Percentiles rank a stretch among this genome's conserved stretches.
These are phyloP conservation scores for Candolleomyces aberdarensis DNA, from an alignment of 768 basidiomycete species.

Conservation along the genomic window DNA sequence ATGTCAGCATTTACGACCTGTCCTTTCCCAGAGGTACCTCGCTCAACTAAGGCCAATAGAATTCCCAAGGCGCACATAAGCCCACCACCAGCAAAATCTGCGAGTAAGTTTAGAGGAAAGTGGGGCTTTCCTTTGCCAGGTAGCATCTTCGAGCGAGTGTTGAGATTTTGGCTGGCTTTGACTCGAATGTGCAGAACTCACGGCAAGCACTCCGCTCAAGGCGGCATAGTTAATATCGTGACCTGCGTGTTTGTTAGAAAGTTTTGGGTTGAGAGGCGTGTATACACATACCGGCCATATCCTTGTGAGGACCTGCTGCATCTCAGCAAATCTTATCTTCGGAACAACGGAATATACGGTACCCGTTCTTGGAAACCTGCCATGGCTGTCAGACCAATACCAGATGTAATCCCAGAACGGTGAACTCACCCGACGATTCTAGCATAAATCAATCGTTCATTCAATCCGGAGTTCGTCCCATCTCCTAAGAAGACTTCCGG, in stretches of 20 bases:
- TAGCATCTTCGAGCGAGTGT: slow-evolving; percentile 46
- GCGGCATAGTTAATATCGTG: slow-evolving; percentile 88
- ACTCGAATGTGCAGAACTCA: slow-evolving; percentile 21
- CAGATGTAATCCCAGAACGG: background rate
- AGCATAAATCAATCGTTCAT: slow-evolving; percentile 68
- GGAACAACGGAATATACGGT: background rate
- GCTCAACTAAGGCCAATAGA: slow-evolving; percentile 70
- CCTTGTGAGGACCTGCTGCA: slow-evolving; percentile 56
- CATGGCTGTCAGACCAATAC: background rate
- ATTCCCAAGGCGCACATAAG: slow-evolving; percentile 69
- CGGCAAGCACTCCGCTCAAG: slow-evolving; percentile 70
- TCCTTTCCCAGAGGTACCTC: slow-evolving; percentile 60
- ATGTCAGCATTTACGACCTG: slow-evolving; percentile 77
- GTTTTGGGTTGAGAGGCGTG: background rate
- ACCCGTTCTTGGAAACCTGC: slow-evolving; percentile 65
- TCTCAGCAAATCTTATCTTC: slow-evolving; percentile 13
- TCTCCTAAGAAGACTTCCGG: slow-evolving; percentile 68
- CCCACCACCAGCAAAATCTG: slow-evolving; percentile 83
- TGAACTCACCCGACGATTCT: slow-evolving; percentile 64
- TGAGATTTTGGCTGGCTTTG: background rate
- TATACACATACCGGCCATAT: slow-evolving; percentile 65
- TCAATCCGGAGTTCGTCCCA: slow-evolving; percentile 43
- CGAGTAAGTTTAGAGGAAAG: slow-evolving; percentile 74
- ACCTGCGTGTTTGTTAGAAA: slow-evolving; percentile 34
- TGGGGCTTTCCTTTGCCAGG: slow-evolving; percentile 64